These are phyloP conservation scores for Sutorius eximius DNA, from an alignment of 1,284 basidiomycete species.

Conservation along the genomic window DNA sequence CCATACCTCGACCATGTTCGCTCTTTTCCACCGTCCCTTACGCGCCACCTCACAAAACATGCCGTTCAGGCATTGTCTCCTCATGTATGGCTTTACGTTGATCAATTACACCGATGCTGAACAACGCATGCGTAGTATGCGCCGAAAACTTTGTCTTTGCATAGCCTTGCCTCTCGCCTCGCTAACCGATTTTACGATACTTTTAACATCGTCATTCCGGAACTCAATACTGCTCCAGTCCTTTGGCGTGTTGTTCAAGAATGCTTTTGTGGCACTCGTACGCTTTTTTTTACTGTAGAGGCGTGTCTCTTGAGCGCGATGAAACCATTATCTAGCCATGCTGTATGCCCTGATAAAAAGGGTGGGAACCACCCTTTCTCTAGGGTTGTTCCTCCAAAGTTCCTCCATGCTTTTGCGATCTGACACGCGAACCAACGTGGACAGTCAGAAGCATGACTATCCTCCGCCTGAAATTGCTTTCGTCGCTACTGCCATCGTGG, in stretches of 20 bases:
- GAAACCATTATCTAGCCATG: slow-evolving; percentile 44
- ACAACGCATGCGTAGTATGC: slow-evolving; percentile 47
- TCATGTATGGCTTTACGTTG: slow-evolving; percentile 42
- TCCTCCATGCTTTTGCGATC: slow-evolving; percentile 48
- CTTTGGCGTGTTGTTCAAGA: slow-evolving; percentile 75
- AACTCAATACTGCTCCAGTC: slow-evolving; percentile 76
- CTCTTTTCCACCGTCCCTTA: slow-evolving; percentile 65
- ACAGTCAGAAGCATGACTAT: slow-evolving; percentile 55
- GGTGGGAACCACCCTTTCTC: slow-evolving; percentile 53
- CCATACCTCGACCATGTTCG: slow-evolving; percentile 81
- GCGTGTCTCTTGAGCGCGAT: slow-evolving; percentile 3
- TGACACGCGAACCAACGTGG: slow-evolving; percentile 39
- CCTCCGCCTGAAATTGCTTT: slow-evolving; percentile 78
- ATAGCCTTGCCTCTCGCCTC: slow-evolving; percentile 61
- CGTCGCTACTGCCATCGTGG: slow-evolving; percentile 62
- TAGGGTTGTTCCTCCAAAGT: slow-evolving; percentile 62
- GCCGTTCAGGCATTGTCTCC: slow-evolving; percentile 66
- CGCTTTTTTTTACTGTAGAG: slow-evolving; percentile 36
- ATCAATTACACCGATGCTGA: slow-evolving; percentile 18
- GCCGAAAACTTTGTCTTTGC: slow-evolving; percentile 58
- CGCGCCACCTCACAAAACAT: slow-evolving; percentile 68
- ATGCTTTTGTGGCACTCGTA: slow-evolving; percentile 74
- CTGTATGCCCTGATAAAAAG: slow-evolving; percentile 65
- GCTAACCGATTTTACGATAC: slow-evolving; percentile 52
- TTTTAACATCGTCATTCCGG: slow-evolving; percentile 71